A percentile compares a stretch with the other conserved stretches of the same genome.
Conservation (phyloP, 1,284 basidiomycete genomes). For the Sporisorium reilianum region DNA sequence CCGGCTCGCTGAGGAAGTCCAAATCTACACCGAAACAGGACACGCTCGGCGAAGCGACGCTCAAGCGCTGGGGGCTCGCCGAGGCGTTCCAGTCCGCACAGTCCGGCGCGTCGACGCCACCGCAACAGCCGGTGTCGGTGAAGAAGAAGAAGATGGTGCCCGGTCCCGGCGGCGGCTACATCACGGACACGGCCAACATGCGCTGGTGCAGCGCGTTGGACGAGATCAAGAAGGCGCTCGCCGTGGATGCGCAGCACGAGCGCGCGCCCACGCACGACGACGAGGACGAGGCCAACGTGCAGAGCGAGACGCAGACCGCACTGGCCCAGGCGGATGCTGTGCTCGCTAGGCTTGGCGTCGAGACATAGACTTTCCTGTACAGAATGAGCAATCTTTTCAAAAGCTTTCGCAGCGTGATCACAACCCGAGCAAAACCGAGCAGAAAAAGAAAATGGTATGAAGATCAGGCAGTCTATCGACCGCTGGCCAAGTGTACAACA, state of each 20-base stretch:
- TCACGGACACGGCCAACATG: conserved; percentile 60
- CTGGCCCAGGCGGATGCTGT: conserved; percentile 28
- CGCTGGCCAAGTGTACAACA: not conserved
- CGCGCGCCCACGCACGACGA: not conserved
- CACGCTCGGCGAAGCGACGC: conserved; percentile 27
- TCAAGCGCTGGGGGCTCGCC: conserved; percentile 44
- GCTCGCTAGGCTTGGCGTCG: conserved; percentile 30
- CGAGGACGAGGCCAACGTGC: conserved; percentile 12
- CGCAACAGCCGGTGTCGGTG: conserved; percentile 7
- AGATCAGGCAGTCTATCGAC: not conserved
- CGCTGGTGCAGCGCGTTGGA: conserved; percentile 60
- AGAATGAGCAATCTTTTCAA: not conserved
- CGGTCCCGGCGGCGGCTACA: conserved; percentile 56
- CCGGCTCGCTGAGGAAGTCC: conserved; percentile 27
- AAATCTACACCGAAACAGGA: conserved; percentile 15
- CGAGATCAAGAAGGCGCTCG: conserved; percentile 60
- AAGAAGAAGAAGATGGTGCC: conserved; percentile 57
- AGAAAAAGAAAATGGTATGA: not conserved
- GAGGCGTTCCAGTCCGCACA: conserved; percentile 37
- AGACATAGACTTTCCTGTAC: conserved; percentile 20
- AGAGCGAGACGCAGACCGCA: conserved; percentile 25
- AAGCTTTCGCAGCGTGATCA: not conserved
- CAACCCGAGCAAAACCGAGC: conserved; percentile 1
- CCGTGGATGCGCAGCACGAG: conserved; percentile 16
- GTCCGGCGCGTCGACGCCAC: not conserved